These are phyloP conservation scores for Kazachstania sp. DNA, from an alignment of 1,139 yeast genomes.

Conservation along the genomic window DNA sequence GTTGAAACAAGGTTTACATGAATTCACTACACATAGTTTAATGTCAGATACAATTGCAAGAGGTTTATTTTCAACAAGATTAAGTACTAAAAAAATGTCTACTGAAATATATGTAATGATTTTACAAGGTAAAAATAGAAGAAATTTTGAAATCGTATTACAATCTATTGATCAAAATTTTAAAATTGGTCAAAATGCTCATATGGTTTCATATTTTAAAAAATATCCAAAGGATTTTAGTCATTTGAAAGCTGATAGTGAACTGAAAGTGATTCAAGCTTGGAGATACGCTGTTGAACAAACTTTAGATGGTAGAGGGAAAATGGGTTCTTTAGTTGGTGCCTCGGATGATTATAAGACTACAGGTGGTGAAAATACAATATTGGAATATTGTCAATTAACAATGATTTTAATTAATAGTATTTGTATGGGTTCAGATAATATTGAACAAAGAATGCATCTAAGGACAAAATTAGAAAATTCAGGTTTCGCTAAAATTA, in stretches of 20 bases:
- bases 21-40: conserved; percentile 43
- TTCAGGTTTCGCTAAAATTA: conserved; percentile 62
- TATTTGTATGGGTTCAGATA: conserved; percentile 57
- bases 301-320: conserved; percentile 81
- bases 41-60: conserved; percentile 53
- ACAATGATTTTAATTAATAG: conserved; percentile 72
- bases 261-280: conserved; percentile 60
- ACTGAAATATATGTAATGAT: conserved; percentile 64
- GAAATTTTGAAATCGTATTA: conserved; percentile 20
- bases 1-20: conserved; percentile 47
- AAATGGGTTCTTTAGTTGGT: conserved; percentile 83
- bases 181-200: conserved; percentile 39
- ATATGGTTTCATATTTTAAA: conserved; percentile 36
- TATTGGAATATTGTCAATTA: conserved; percentile 72
- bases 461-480: conserved; percentile 68
- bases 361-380: conserved; percentile 52
- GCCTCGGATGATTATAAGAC: conserved; percentile 80
- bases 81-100: conserved; percentile 70
- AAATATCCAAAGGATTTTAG: conserved; percentile 16
- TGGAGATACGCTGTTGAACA: conserved; percentile 72
- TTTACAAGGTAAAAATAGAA: conserved; percentile 43
- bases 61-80: conserved; percentile 52
- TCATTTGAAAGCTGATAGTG: conserved; percentile 24
- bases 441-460: conserved; percentile 60
- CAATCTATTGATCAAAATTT: conserved; percentile 21